Evolutionary conservation across 805 yeast genomes (phyloP), one percentile per base, ranked within the genome.

Genomic region (Yarrowia divulgata): DNA sequence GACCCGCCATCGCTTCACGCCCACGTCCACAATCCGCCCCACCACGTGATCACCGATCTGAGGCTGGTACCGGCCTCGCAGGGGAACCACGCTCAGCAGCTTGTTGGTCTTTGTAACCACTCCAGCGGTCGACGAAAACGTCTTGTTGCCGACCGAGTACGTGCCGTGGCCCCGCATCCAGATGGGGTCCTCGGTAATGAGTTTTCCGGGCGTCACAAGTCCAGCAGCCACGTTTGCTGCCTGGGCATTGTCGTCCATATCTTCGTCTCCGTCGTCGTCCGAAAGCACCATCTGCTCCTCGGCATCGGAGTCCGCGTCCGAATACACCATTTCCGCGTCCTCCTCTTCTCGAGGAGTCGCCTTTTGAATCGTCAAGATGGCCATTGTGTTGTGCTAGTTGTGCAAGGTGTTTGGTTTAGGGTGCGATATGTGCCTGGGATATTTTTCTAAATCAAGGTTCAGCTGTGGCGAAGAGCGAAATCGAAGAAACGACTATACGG

Each of bases 101-200:
- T 93, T 87, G 78, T 95, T 95, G 67, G 93, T 97, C 71, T 94
- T 84, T 1, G 90, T 85, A 5, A 95, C 88, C 12, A 88, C 87
- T 5, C 99, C 99, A 0, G 97, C 97, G 8, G 94, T 97, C 0
- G 98, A 89, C 2, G 97, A 89, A 77, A 86, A 92, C 0, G 97
- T 92, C 73, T 84, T 82, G 72, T 89, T 89, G 42, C 87, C 87
- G 48, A 90, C 80, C 73, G 88, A 86, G 77, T 92, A 95, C 0
- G 98, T 95, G 7, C 99, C 99, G 76, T 94, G 99, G 39, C 99
- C 99, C 76, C 97, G 86, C 99, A 95, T 95, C 98, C 98, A 95
- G 1, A 89, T 85, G 8, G 97, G 91, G 75, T 95, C 98, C 73
- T 91, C 95, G 0, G 98, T 95, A n/a, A 95, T 90, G 64, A 93